phyloP scores from a whole-genome alignment of 2,329 filamentous ascomycete species.

The Cadophora sp. region DNA sequence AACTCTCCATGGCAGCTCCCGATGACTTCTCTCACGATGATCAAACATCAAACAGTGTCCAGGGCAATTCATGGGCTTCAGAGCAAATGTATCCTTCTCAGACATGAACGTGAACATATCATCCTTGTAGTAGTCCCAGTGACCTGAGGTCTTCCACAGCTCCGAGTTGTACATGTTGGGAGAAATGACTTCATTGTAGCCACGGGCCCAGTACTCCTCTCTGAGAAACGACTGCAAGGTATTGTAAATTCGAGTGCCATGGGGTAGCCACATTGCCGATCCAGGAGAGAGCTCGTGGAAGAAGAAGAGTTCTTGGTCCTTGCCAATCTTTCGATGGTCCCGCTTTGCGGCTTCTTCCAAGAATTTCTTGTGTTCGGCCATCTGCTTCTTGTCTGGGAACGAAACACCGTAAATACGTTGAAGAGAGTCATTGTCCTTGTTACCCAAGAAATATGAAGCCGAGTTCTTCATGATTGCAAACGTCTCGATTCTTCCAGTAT shows the following conservation, averaged over 20 bases:
- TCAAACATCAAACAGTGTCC: slow-evolving; percentile 90
- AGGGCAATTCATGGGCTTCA: slow-evolving; percentile 99
- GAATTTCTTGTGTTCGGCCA: slow-evolving; percentile 93
- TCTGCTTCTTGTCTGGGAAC: slow-evolving; percentile 94
- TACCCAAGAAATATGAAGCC: slow-evolving; percentile 88
- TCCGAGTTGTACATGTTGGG: slow-evolving; percentile 96
- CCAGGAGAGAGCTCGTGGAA: slow-evolving; percentile 95
- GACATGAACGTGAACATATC: slow-evolving; percentile 91
- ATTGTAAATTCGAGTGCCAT: slow-evolving; percentile 94
- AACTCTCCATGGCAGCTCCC: slow-evolving; percentile 88
- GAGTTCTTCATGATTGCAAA: slow-evolving; percentile 88
- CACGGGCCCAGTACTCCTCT: slow-evolving; percentile 89
- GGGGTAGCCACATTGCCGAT: slow-evolving; percentile 89
- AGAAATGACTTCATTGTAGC: slow-evolving; percentile 93
- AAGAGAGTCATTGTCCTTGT: slow-evolving; percentile 91
- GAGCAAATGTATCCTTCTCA: slow-evolving; percentile 83
- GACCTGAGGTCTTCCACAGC: slow-evolving; percentile 93
- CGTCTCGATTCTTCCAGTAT: slow-evolving; percentile 91
- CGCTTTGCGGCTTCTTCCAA: slow-evolving; percentile 98
- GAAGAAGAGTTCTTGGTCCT: slow-evolving; percentile 97
- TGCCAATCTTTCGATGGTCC: slow-evolving; percentile 92
- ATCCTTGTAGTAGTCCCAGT: slow-evolving; percentile 93
- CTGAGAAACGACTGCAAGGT: slow-evolving; percentile 82
- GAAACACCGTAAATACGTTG: slow-evolving; percentile 97
- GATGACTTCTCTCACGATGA: slow-evolving; percentile 83